Evolutionary conservation across 352 stramenopile genomes (phyloP).

Genomic region (Globisporangium nunn): DNA sequence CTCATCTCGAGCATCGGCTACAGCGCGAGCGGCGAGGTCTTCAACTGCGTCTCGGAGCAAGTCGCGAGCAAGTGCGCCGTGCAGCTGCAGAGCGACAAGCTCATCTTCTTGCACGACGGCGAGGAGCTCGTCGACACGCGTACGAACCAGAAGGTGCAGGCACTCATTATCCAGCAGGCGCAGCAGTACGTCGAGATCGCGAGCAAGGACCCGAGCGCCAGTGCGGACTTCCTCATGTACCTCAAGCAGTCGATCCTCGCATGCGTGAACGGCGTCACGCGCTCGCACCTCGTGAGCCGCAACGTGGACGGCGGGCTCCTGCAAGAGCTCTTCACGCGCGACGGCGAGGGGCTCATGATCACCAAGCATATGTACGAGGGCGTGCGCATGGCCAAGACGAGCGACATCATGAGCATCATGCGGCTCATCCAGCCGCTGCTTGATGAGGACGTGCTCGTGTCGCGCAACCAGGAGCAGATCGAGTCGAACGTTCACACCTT

Average conservation of each 20-base stretch:
- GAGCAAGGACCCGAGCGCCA: slow-evolving; percentile 36
- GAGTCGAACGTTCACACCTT: slow-evolving; percentile 87
- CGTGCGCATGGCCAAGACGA: slow-evolving; percentile 88
- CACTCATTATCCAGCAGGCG: slow-evolving; percentile 73
- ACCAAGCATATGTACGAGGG: slow-evolving; percentile 96
- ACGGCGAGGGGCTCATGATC: slow-evolving; percentile 95
- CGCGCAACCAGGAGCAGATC: slow-evolving; percentile 84
- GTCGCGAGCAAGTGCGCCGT: slow-evolving; percentile 84
- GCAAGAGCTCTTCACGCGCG: slow-evolving; percentile 97
- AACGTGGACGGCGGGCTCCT: slow-evolving; percentile 88
- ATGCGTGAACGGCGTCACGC: slow-evolving; percentile 78
- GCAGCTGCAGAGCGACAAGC: slow-evolving; percentile 78
- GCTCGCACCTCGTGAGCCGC: slow-evolving; percentile 81
- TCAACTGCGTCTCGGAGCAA: slow-evolving; percentile 87
- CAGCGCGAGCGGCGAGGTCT: slow-evolving; percentile 92
- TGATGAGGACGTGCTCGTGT: slow-evolving; percentile 83
- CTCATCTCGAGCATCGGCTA: slow-evolving; percentile 95
- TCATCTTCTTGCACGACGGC: slow-evolving; percentile 87
- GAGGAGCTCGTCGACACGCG: slow-evolving; percentile 82
- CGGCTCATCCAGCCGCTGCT: slow-evolving; percentile 84
- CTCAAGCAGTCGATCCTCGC: slow-evolving; percentile 80
- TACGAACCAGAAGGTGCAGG: slow-evolving; percentile 71
- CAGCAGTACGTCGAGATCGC: slow-evolving; percentile 79
- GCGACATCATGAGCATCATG: slow-evolving; percentile 90
- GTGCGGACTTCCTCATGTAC: slow-evolving; percentile 73